phyloP scores from a whole-genome alignment of 164 flowering plant species.

The Vitis rotundifolia region DNA sequence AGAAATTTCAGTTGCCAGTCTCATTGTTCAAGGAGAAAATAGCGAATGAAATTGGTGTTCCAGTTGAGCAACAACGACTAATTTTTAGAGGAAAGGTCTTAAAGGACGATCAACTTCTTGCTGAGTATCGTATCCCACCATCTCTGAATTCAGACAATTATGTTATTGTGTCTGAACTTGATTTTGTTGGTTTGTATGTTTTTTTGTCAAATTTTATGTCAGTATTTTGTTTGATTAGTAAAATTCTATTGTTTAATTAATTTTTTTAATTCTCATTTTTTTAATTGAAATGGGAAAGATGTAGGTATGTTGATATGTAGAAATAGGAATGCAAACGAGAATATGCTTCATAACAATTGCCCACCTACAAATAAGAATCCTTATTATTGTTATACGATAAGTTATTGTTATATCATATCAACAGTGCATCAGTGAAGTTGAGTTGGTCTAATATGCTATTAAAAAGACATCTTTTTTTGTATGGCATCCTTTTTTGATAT shows the following conservation, averaged over 20 bases:
- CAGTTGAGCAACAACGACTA: conserved; percentile 86
- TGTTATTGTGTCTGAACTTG: no score
- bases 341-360: neutral
- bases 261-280: neutral
- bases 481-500: no score
- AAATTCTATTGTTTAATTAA: neutral
- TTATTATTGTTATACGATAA: no score
- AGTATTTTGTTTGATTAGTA: neutral
- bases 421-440: no score
- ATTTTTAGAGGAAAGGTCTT: conserved; percentile 95
- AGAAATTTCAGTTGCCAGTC: conserved; percentile 62
- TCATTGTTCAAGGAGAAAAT: conserved; percentile 84
- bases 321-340: neutral
- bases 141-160: neutral
- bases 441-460: no score
- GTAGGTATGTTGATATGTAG: neutral
- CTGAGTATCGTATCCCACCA: conserved; percentile 90
- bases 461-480: no score
- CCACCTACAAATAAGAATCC: no score
- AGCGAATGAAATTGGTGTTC: conserved; percentile 66
- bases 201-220: neutral
- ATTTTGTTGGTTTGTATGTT: no score
- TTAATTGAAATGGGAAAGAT: neutral
- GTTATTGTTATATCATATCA: no score
- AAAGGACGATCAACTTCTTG: conserved; percentile 83